Evolutionary conservation across 805 yeast genomes (phyloP), one percentile per base, ranked within the genome.

Genomic region (Lachancea mirantina): DNA sequence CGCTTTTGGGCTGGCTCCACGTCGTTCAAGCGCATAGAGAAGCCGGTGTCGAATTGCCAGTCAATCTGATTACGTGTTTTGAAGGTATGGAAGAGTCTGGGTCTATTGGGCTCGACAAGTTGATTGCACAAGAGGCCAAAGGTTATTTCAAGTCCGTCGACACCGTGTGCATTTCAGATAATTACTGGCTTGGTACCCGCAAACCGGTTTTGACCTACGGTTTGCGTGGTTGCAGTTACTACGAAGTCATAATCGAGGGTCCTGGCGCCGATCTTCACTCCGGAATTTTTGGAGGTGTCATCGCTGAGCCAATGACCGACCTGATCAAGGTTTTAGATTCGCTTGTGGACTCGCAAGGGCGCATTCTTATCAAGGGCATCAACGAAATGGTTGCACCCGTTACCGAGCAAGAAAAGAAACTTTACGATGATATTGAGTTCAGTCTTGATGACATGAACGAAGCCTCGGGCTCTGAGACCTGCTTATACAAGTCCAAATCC

Each of bases 31-130:
- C 98, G 10, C 96, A 92, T 64, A 77, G 71, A 36, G 82, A 77
- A 46, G 72, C 84, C 36, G 87, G 84, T 14, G 53, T 84, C 52
- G 96, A 88, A 43, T 70, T 92, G 38, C 99, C 99, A 13, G 96
- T 92, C 42, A 92, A 92, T 65, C 63, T 92, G 49, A 73, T 87
- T 30, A 80, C 83, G 57, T 85, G 96, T 62, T 92, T 92, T 52
- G 99, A 92, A 65, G 97, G 98, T 41, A 92, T 92, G 99, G 99
- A 92, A 65, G 99, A 92, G 65, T 78, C 88, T 43, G 99, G 99
- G 15, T 85, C 96, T 20, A 62, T 84, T 31, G 97, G 97, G 21
- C 72, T 92, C 44, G 98, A 89, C 47, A 76, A 67, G 21, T 72
- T 92, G 50, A 81, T 92, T 51, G 78, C 77, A 31, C 61, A 66